Percentiles rank a stretch among this genome's conserved stretches.
Conservation (phyloP, 164 flowering plant genomes). For the Echeveria elegans region DNA sequence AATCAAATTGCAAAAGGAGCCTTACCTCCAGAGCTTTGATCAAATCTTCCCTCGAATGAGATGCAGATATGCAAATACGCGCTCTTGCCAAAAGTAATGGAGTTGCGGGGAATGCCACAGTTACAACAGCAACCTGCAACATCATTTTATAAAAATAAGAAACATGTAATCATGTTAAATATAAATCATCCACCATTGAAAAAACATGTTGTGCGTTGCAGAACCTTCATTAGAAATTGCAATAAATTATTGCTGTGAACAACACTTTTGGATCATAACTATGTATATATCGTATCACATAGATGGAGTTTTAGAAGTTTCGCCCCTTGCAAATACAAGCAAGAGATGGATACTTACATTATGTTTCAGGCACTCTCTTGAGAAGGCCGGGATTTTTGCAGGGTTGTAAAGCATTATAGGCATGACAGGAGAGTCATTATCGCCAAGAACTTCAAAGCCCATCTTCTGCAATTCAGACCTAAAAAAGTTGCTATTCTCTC, state of each 20-base stretch:
- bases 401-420: slow-evolving; percentile 99
- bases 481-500: slow-evolving; percentile 86
- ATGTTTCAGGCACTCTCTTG: slow-evolving; percentile 76
- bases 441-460: slow-evolving; percentile 99
- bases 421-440: slow-evolving; percentile 97
- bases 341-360: slow-evolving; percentile 40
- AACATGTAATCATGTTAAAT: neutral
- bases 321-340: neutral
- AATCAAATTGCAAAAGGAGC: neutral
- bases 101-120: slow-evolving; percentile 36
- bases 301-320: neutral
- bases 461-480: slow-evolving; percentile 88
- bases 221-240: neutral
- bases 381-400: slow-evolving; percentile 47
- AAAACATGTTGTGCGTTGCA: too few species aligned
- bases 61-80: slow-evolving; percentile 90
- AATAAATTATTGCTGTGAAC: too few species aligned
- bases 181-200: neutral
- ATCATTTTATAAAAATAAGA: neutral
- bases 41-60: slow-evolving; percentile 85
- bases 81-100: slow-evolving; percentile 14
- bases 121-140: slow-evolving; percentile 81
- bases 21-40: slow-evolving; percentile 68
- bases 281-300: neutral
- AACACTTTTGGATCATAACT: neutral